Evolutionary conservation across 495 filamentous ascomycete species (phyloP), one percentile per base, ranked within the genome.

Genomic region (Talaromyces wortmannii): DNA sequence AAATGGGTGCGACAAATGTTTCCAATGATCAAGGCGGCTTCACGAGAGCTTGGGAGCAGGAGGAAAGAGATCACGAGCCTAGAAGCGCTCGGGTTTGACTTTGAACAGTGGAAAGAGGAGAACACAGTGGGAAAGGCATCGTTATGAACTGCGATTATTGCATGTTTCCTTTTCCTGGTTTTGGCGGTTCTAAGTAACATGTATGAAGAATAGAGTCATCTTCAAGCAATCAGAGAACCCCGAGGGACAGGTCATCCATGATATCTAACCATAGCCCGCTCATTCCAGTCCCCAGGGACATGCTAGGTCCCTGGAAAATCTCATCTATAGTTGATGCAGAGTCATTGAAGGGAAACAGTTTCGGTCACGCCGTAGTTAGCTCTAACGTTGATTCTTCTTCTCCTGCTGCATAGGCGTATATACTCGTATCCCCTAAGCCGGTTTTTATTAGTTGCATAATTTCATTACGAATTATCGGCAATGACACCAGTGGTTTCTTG

Each of bases 1-100:
- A 73, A 74, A 31, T 92, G 89, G 88, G 68, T 78, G 52, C 73
- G 87, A 30, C 70, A 75, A 50, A 67, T 67, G 15, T 78, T 81
- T 51, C 70, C 77, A 0, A 70, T 72, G 1, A 85, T 89, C 13
- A 78, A 78, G 56, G 77, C 73, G 30, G 52, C 52, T 46, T 53
- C 52, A 29, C 55, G 74, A 76, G 4, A 87, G 81, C 63, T 63
- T 69, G 45, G 68, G 70, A 32, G 68, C 69, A 55, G 80, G 71
- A n/a, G 75, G 73, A 43, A 66, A 60, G 55, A 70, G 75, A 71
- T 84, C 44, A 75, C 67, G 57, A 77, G 55, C 18, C 50, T 86
- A 23, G 72, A 79, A 56, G 77, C 86, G 31, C 68, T 90, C 42
- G 86, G 85, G 0, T 86, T 84, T 64, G 8, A 12, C 3, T 53